Conservation (phyloP, 257 asterid species). For the Hygrophila difformis region DNA sequence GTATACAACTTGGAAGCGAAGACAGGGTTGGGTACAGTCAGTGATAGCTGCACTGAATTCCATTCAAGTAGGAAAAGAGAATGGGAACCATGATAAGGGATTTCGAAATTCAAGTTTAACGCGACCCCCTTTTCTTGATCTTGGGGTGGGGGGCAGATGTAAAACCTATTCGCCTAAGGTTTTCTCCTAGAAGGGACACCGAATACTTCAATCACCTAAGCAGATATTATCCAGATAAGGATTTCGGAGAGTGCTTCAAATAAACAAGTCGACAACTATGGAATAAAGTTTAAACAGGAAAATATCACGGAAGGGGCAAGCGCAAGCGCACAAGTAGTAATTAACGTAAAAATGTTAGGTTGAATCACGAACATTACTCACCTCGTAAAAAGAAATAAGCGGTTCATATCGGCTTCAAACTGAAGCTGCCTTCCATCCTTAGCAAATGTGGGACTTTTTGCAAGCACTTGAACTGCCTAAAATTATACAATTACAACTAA, state of each 20-base stretch:
- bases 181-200: too few relatives aligned
- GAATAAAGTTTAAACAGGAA: neutral
- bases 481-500: constrained; percentile 9
- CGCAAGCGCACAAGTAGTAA: constrained; percentile 1
- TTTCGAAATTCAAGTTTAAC: too few relatives aligned
- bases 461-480: constrained; percentile 84
- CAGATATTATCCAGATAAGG: neutral
- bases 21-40: too few relatives aligned
- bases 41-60: too few relatives aligned
- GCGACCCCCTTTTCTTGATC: too few relatives aligned
- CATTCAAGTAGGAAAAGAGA: too few relatives aligned
- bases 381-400: constrained; percentile 80
- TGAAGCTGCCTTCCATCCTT: constrained; percentile 57
- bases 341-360: constrained; percentile 5
- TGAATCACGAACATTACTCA: constrained; percentile 19
- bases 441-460: constrained; percentile 77
- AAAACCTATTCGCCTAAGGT: neutral
- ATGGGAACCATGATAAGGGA: too few relatives aligned
- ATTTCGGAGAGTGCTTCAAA: constrained; percentile 6
- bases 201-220: too few relatives aligned
- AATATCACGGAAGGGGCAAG: neutral
- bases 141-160: neutral
- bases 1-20: too few relatives aligned
- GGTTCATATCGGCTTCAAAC: constrained; percentile 74
- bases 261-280: neutral